Evolutionary conservation across 2,329 filamentous ascomycete species (phyloP).

Genomic region (Ramularia collo-cygni): DNA sequence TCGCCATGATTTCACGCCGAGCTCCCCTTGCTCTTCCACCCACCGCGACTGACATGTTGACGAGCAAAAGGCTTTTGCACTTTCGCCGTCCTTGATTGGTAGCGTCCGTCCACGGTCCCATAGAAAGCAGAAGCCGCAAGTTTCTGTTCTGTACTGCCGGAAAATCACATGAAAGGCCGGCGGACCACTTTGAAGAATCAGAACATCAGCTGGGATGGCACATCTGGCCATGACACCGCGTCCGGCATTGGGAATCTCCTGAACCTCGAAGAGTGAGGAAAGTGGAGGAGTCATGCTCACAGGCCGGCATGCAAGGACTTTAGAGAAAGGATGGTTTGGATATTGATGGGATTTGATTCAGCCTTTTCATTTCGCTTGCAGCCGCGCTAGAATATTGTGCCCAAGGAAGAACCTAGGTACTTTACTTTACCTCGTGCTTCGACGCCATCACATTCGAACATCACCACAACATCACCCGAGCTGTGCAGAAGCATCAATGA

Average conservation of each 20-base stretch:
- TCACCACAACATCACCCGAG: no score
- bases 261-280: conserved; percentile 22
- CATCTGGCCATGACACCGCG: conserved; percentile 39
- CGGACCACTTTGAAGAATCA: conserved; percentile 33
- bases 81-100: conserved; percentile 30
- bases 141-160: conserved; percentile 42
- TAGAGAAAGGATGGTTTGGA: no score
- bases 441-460: no score
- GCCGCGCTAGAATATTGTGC: no score
- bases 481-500: no score
- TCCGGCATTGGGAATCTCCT: conserved; percentile 36
- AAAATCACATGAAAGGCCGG: conserved; percentile 37
- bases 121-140: conserved; percentile 42
- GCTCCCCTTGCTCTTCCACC: conserved; percentile 23
- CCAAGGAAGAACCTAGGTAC: no score
- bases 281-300: no score
- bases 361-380: no score
- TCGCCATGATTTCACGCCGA: conserved; percentile 27
- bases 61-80: conserved; percentile 40
- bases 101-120: conserved; percentile 41
- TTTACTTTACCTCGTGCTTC: no score
- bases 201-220: conserved; percentile 30
- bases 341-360: no score
- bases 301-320: no score
- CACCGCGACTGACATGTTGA: conserved; percentile 32